Conservation (phyloP, 768 basidiomycete species). For the Asterophora lycoperdoides region DNA sequence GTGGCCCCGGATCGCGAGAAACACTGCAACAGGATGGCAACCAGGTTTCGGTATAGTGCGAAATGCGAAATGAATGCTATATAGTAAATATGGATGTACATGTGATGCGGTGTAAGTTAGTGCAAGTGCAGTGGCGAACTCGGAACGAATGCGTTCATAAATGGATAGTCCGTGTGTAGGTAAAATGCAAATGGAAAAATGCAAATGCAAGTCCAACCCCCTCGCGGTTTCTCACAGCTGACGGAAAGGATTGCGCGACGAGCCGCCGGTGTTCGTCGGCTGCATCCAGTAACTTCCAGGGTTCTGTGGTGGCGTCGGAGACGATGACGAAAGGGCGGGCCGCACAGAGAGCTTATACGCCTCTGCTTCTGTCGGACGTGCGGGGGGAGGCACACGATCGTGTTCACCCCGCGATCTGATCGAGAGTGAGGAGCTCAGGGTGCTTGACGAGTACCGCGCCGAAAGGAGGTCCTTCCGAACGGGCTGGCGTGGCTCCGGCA, state of each 20-base stretch:
- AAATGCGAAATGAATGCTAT: slow-evolving; percentile 10
- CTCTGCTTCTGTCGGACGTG: slow-evolving; percentile 53
- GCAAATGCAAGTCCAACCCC: not conserved
- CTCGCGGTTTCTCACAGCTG: slow-evolving; percentile 9
- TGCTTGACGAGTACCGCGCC: slow-evolving; percentile 48
- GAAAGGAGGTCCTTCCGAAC: slow-evolving; percentile 43
- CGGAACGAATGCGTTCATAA: slow-evolving; percentile 1
- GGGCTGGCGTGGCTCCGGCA: slow-evolving; percentile 73
- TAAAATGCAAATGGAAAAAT: not conserved
- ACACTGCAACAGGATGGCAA: slow-evolving; percentile 7
- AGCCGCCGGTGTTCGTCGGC: slow-evolving; percentile 40
- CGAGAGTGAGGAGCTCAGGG: slow-evolving; percentile 34
- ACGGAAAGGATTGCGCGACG: slow-evolving; percentile 53
- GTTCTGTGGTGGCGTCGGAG: slow-evolving; percentile 23
- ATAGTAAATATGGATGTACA: slow-evolving; percentile 1
- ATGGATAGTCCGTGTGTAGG: not conserved
- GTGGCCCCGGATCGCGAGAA: slow-evolving; percentile 7
- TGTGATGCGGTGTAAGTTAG: slow-evolving; percentile 5
- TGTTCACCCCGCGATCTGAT: slow-evolving; percentile 15
- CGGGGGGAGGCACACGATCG: slow-evolving; percentile 11
- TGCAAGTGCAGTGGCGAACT: not conserved
- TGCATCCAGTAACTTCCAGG: slow-evolving; percentile 41
- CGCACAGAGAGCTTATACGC: slow-evolving; percentile 50
- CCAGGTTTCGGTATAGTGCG: too few relatives aligned
- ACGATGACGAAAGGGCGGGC: slow-evolving; percentile 25